Evolutionary conservation across 208 protist species (phyloP), one percentile per base, ranked within the genome.

Genomic region (Angomonas desouzai): DNA sequence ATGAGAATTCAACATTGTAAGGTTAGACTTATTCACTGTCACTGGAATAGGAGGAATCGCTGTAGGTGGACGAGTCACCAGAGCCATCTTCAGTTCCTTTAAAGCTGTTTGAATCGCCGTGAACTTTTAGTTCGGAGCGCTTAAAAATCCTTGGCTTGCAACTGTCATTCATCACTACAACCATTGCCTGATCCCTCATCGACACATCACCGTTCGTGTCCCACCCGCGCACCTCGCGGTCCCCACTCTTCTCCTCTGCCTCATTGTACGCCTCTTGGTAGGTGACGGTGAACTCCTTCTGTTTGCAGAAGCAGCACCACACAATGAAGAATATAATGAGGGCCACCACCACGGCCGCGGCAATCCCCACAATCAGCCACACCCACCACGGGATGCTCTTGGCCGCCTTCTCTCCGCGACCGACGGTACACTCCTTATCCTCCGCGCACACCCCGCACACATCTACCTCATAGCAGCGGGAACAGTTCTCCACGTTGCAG

Each of bases 301-400:
- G 18, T 6, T 23, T 23, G 45, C 9, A 27, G 20, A 3, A 51
- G 20, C 45, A 51, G 45, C 45, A 51, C 18, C 45, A 51, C 10
- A 51, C 20, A 13, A 23, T 23, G 45, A 23, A 51, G 45, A 51
- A 27, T 6, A 51, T 51, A 16, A 51, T 51, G 18, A 23, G 18
- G 6, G 6, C 18, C 20, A 51, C 45, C 18, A 51, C 45, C 45
- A 23, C 45, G 3, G 45, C 45, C 20, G 18, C 45, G 45, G 20
- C 45, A 23, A 51, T 13, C 9, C 45, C 45, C 18, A 51, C 45
- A 51, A 51, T 51, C 10, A 51, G 45, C 45, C 45, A 51, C 20
- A 51, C 45, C 45, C 45, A 51, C 45, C 45, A 51, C 45, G 45
- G 45, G 20, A 51, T 51, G 45, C 45, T 16, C 20, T 51, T 51